phyloP scores from a whole-genome alignment of 805 yeast genomes.

The Diddensiella transvaalensis region DNA sequence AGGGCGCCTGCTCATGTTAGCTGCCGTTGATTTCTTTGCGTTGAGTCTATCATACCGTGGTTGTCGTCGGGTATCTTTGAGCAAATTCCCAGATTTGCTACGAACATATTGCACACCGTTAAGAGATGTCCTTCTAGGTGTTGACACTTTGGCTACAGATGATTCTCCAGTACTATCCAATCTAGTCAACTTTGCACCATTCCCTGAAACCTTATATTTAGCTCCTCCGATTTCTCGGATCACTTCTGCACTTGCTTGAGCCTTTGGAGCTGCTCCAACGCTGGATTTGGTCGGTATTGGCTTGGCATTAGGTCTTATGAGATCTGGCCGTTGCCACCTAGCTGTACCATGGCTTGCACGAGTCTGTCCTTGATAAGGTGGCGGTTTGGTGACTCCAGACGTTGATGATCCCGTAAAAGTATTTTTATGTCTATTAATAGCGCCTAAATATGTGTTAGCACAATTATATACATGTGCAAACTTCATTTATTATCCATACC shows the following conservation, averaged over 20 bases:
- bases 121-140: slow-evolving; percentile 25
- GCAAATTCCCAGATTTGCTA: slow-evolving; percentile 22
- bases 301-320: no score
- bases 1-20: neutral
- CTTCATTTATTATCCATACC: no score
- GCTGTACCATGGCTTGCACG: slow-evolving; percentile 1
- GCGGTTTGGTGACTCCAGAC: no score
- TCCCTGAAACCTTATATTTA: slow-evolving; percentile 19
- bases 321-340: slow-evolving; percentile 1
- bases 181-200: slow-evolving; percentile 27
- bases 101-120: slow-evolving; percentile 27
- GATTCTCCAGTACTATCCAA: slow-evolving; percentile 6
- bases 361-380: no score
- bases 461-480: neutral
- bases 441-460: slow-evolving; percentile 15
- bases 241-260: neutral
- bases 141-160: neutral
- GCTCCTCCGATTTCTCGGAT: slow-evolving; percentile 26
- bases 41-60: neutral
- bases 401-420: no score
- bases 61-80: neutral
- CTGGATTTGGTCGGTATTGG: no score
- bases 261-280: no score
- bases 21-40: neutral
- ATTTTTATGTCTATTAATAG: slow-evolving; percentile 24